Evolutionary conservation across 805 yeast genomes (phyloP).

Genomic region (Priceomyces carsonii): DNA sequence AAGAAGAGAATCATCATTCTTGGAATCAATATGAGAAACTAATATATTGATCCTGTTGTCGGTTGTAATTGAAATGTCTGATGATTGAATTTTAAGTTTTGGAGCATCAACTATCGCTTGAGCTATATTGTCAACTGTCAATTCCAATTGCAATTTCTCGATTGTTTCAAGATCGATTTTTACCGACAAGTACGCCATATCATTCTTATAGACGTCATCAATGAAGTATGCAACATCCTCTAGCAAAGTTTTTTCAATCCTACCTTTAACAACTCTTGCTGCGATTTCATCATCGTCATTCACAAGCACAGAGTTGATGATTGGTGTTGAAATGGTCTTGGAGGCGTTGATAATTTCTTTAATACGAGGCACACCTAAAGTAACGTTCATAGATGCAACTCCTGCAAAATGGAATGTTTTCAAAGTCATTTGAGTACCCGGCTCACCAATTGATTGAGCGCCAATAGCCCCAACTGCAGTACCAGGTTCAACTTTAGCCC

Average conservation of each 20-base stretch:
- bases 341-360: slow-evolving; percentile 98
- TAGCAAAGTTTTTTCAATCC: slow-evolving; percentile 88
- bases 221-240: slow-evolving; percentile 86
- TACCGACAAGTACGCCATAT: slow-evolving; percentile 74
- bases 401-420: slow-evolving; percentile 97
- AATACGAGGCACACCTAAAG: slow-evolving; percentile 98
- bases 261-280: slow-evolving; percentile 97
- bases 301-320: slow-evolving; percentile 90
- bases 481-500: slow-evolving; percentile 96
- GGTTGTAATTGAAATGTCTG: slow-evolving; percentile 70
- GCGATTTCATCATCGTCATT: slow-evolving; percentile 95
- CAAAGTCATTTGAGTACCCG: slow-evolving; percentile 98
- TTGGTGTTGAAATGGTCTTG: slow-evolving; percentile 92
- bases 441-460: slow-evolving; percentile 98
- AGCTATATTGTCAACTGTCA: slow-evolving; percentile 83
- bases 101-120: slow-evolving; percentile 81
- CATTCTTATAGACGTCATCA: slow-evolving; percentile 89
- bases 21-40: slow-evolving; percentile 45
- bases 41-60: slow-evolving; percentile 65
- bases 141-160: slow-evolving; percentile 85
- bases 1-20: slow-evolving; percentile 36
- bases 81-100: slow-evolving; percentile 76
- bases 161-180: slow-evolving; percentile 82
- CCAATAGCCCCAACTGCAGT: slow-evolving; percentile 99
- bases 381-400: slow-evolving; percentile 98